Evolutionary conservation across 2,329 filamentous ascomycete genomes (phyloP), one percentile per base, ranked within the genome.

Genomic region (Cephalotrichum gorgonifer): DNA sequence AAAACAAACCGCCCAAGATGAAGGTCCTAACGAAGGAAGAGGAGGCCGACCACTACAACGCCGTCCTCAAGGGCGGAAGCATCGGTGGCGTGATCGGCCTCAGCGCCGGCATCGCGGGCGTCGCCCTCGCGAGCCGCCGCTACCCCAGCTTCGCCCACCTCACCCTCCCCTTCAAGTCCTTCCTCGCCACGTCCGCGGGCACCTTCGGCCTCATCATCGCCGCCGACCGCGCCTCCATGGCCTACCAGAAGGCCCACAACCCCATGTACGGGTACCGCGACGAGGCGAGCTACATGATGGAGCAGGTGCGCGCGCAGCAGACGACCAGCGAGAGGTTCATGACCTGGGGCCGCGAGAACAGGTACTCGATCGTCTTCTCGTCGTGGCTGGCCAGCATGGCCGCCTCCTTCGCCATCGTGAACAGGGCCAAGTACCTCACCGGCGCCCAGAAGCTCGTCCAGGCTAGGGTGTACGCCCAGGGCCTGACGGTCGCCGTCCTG

Each of bases 21-120:
- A 97, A 96, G 84, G 75, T 97, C 63, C 78, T 97, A 64, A 94
- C 86, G 59, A 88, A 91, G 65, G 88, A 96, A 79, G 88, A 96
- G 72, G 90, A 96, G 71, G 66, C 75, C 52, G 86, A 79, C 48
- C 90, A 96, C 77, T 95, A 94, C 78, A 71, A 74, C 64, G 73
- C 78, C 52, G 93, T 94, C 53, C 62, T 97, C 57, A 83, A 81
- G 63, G 90, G 89, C 56, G 91, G 93, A 58, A 61, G 81, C 54
- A 67, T 86, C 54, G 93, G 91, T 56, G 86, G 86, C 54, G 48
- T 75, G 12, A 58, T 81, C 42, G 90, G 93, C 54, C 69, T 89
- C 3, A 74, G 69, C 33, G 60, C 81, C 28, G 90, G 91, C 54
- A 56, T 79, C 8, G 73, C 74, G 26, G 88, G 82, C 60, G 84